Conservation (phyloP, 192 early-diverging fungal genomes). For the Entomortierella chlamydospora region DNA sequence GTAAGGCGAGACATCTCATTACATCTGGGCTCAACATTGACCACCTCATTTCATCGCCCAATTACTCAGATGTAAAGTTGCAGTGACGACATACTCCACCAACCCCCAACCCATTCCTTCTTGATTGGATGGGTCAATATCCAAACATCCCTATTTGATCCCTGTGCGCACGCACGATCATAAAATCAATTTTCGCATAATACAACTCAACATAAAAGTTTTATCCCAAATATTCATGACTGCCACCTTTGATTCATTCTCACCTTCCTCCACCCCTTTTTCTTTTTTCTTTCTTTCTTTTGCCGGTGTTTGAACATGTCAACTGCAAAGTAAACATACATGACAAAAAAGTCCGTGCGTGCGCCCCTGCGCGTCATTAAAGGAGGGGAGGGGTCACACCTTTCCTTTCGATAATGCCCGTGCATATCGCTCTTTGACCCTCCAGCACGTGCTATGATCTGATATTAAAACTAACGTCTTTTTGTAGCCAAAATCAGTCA, state of each 20-base stretch:
- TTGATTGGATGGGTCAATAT: not conserved
- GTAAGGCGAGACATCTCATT: not conserved
- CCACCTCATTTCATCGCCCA: too few relatives aligned
- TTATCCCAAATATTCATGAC: not conserved
- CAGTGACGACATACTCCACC: too few relatives aligned
- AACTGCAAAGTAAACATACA: not conserved
- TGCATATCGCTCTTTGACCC: too few relatives aligned
- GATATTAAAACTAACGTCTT: too few relatives aligned
- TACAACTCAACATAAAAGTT: not conserved
- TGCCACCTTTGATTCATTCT: not conserved
- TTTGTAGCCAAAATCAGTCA: too few relatives aligned
- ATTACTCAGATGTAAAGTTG: too few relatives aligned
- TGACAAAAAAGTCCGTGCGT: constrained; percentile 15
- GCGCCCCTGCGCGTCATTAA: constrained; percentile 29
- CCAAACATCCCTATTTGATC: not conserved
- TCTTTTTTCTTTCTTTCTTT: not conserved
- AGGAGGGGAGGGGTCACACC: not conserved
- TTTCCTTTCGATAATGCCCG: too few relatives aligned
- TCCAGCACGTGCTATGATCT: too few relatives aligned
- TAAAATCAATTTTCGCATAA: not conserved
- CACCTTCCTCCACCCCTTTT: not conserved
- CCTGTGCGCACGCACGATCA: not conserved
- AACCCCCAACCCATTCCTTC: too few relatives aligned
- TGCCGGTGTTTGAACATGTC: not conserved
- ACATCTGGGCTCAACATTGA: not conserved